Percentiles rank a stretch among this genome's conserved stretches.
These are phyloP conservation scores for Oenanthe javanica DNA, from an alignment of 140 eudicot genomes.

Conservation along the genomic window DNA sequence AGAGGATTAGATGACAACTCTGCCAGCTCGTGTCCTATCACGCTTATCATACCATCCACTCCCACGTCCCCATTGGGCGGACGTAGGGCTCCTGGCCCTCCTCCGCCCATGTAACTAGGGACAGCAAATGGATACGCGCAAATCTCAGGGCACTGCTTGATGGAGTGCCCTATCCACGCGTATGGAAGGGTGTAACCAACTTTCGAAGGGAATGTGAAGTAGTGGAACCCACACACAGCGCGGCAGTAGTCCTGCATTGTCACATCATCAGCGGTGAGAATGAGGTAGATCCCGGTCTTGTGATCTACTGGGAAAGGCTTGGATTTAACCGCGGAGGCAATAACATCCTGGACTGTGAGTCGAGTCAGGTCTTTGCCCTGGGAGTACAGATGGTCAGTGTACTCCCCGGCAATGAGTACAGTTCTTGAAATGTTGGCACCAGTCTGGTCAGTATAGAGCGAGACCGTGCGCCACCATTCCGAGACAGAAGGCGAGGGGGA, in stretches of 20 bases:
- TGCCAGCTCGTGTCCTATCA: slow-evolving; percentile 31
- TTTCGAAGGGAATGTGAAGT: slow-evolving; percentile 52
- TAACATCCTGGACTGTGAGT: slow-evolving; percentile 38
- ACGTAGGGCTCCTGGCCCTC: slow-evolving; percentile 12
- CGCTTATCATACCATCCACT: slow-evolving; percentile 19
- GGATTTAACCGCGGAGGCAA: slow-evolving; percentile 24
- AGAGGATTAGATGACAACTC: slow-evolving; percentile 31
- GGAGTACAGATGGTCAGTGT: slow-evolving; percentile 11
- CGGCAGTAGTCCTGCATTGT: slow-evolving; percentile 48
- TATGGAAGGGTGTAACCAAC: slow-evolving; percentile 30
- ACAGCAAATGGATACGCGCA: slow-evolving; percentile 33
- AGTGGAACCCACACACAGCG: slow-evolving; percentile 54
- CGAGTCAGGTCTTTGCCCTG: slow-evolving; percentile 32
- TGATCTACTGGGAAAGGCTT: slow-evolving; percentile 41
- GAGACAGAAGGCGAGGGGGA: slow-evolving; percentile 4
- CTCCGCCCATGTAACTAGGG: slow-evolving; percentile 19
- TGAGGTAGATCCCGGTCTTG: slow-evolving; percentile 41
- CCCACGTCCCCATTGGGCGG: slow-evolving; percentile 22
- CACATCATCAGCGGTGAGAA: slow-evolving; percentile 44
- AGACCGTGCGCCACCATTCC: slow-evolving; percentile 15
- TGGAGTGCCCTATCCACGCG: slow-evolving; percentile 30
- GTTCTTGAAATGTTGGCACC: slow-evolving; percentile 8
- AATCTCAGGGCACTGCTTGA: slow-evolving; percentile 27
- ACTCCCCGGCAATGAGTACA: slow-evolving; percentile 7
- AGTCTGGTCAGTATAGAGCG: slow-evolving; percentile 17